Conservation (phyloP, 2,329 filamentous ascomycete species). For the Neonectria coccinea region DNA sequence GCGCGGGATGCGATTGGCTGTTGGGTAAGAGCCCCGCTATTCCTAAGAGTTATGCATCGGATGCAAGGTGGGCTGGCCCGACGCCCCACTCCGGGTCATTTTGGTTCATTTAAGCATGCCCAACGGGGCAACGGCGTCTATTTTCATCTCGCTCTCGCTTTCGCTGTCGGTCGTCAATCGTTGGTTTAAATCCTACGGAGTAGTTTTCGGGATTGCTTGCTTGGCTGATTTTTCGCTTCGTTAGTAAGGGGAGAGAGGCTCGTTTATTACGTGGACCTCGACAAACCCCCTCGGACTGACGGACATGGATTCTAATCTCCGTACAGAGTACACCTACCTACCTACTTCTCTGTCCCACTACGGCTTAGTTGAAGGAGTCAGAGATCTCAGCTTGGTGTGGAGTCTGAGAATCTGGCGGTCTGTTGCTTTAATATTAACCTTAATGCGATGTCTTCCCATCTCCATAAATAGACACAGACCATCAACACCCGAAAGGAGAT, state of each 20-base stretch:
- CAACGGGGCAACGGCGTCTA: fast-evolving
- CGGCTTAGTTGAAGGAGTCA: too few species aligned
- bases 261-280: too few species aligned
- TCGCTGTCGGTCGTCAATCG: not conserved
- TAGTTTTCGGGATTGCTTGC: too few species aligned
- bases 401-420: too few species aligned
- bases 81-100: not conserved
- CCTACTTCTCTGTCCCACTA: too few species aligned
- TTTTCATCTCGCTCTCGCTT: not conserved
- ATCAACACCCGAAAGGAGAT: too few species aligned
- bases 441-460: too few species aligned
- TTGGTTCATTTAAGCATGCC: not conserved
- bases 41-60: not conserved
- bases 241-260: not conserved
- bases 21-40: not conserved
- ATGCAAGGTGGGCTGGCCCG: not conserved
- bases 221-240: not conserved
- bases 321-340: not conserved
- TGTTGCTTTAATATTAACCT: too few species aligned
- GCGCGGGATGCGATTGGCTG: not conserved
- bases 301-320: not conserved
- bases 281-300: not conserved
- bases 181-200: not conserved
- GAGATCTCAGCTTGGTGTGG: too few species aligned
- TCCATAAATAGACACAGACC: too few species aligned